Evolutionary conservation across 139 green algal species (phyloP).

Genomic region (Penium margaritaceum): DNA sequence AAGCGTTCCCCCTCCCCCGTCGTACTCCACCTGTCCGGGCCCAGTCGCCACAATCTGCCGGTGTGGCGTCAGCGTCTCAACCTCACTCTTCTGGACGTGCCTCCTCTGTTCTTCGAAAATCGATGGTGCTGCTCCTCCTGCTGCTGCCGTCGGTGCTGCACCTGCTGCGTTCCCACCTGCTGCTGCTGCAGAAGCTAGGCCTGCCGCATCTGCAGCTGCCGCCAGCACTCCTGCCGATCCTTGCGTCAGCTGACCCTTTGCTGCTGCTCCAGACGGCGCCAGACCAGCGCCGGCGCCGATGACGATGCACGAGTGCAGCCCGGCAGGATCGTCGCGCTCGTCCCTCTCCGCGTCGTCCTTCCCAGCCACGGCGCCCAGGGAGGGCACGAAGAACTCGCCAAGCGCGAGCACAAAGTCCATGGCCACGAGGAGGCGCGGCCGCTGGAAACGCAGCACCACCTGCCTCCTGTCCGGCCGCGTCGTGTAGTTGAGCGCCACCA

Average conservation of each 20-base stretch:
- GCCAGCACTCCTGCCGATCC: too few species aligned
- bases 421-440: constrained; percentile 73
- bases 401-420: constrained; percentile 75
- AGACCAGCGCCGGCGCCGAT: constrained; percentile 23
- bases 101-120: too few species aligned
- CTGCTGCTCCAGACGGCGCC: neutral
- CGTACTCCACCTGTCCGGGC: constrained; percentile 49
- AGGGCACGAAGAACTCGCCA: constrained; percentile 34
- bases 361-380: constrained; percentile 6
- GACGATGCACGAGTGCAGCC: constrained; percentile 26
- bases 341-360: neutral
- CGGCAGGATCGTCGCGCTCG: constrained; percentile 11
- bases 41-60: constrained; percentile 74
- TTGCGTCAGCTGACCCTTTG: neutral
- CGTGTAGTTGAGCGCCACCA: constrained; percentile 35
- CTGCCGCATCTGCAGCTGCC: neutral
- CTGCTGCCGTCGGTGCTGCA: too few species aligned
- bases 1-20: constrained; percentile 48
- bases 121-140: too few species aligned
- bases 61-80: constrained; percentile 61
- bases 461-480: neutral
- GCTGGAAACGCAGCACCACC: constrained; percentile 69
- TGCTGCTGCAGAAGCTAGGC: neutral
- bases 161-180: neutral
- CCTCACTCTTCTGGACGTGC: too few species aligned